These are phyloP conservation scores for Hippophae rhamnoides DNA, from an alignment of 306 rosid species.

Conservation along the genomic window DNA sequence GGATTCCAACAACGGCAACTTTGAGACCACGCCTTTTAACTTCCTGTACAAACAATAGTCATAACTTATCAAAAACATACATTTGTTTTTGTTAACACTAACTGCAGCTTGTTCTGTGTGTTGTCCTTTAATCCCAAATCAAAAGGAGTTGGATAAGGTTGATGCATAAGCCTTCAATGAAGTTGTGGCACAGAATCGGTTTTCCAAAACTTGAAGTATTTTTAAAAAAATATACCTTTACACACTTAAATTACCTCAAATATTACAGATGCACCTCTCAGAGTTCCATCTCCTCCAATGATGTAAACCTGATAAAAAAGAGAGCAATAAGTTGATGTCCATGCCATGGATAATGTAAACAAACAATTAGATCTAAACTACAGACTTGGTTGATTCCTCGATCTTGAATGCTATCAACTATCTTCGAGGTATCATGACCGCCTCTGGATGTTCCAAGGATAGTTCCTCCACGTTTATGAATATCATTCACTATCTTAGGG, in stretches of 20 bases:
- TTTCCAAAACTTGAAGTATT: background rate
- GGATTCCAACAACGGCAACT: conserved; percentile 80
- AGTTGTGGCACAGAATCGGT: background rate
- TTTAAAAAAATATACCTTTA: background rate
- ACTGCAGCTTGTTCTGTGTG: background rate
- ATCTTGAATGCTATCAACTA: conserved; percentile 89
- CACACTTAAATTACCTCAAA: conserved; percentile 51
- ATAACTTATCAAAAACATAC: background rate
- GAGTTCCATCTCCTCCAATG: conserved; percentile 99
- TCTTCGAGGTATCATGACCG: conserved; percentile 80
- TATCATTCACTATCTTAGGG: conserved; percentile 74
- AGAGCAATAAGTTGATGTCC: conserved; percentile 8
- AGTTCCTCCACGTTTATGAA: conserved; percentile 96
- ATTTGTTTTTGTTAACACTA: conserved; percentile 2
- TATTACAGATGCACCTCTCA: conserved; percentile 82
- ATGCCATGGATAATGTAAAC: background rate
- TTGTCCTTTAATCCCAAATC: too few relatives aligned
- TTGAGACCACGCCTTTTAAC: conserved; percentile 79
- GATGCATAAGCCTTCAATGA: background rate
- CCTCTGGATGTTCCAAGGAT: conserved; percentile 84
- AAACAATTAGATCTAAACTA: conserved; percentile 1
- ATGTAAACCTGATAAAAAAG: conserved; percentile 67
- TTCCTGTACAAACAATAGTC: conserved; percentile 42
- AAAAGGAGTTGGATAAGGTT: background rate
- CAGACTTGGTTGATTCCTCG: conserved; percentile 81